Evolutionary conservation across 805 yeast species (phyloP).

Genomic region (Wickerhamomyces queroliae): DNA sequence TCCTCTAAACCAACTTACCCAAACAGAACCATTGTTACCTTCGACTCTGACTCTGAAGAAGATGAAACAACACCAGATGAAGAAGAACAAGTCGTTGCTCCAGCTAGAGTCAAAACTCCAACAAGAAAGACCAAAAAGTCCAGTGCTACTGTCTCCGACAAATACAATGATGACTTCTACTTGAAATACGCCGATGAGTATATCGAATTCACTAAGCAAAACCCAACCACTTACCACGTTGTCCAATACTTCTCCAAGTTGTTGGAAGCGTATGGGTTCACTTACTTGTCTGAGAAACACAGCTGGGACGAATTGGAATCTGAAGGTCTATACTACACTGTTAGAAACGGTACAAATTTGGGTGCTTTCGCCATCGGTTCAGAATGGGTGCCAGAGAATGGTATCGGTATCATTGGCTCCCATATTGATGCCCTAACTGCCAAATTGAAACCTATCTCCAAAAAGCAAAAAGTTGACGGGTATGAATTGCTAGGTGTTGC

Average conservation of each 20-base stretch:
- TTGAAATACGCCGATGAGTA: constrained; percentile 39
- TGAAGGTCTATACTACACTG: constrained; percentile 57
- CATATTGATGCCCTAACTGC: constrained; percentile 72
- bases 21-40: constrained; percentile 5
- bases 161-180: constrained; percentile 16
- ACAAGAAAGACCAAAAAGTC: not conserved
- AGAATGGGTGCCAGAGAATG: constrained; percentile 57
- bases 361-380: constrained; percentile 68
- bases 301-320: constrained; percentile 26
- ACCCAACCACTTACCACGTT: constrained; percentile 76
- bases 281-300: constrained; percentile 55
- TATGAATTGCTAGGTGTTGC: constrained; percentile 78
- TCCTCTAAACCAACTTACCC: no score
- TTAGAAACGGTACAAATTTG: constrained; percentile 62
- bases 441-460: constrained; percentile 66
- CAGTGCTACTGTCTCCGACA: not conserved
- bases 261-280: constrained; percentile 57
- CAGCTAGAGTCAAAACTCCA: not conserved
- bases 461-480: constrained; percentile 58
- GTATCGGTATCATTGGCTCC: constrained; percentile 67
- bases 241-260: constrained; percentile 43
- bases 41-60: constrained; percentile 17
- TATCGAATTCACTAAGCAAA: constrained; percentile 62
- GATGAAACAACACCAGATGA: constrained; percentile 17
- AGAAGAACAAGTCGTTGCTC: constrained; percentile 8